Evolutionary conservation across 2,329 filamentous ascomycete species (phyloP), one percentile per base, ranked within the genome.

Genomic region (Penicillium decumbens): DNA sequence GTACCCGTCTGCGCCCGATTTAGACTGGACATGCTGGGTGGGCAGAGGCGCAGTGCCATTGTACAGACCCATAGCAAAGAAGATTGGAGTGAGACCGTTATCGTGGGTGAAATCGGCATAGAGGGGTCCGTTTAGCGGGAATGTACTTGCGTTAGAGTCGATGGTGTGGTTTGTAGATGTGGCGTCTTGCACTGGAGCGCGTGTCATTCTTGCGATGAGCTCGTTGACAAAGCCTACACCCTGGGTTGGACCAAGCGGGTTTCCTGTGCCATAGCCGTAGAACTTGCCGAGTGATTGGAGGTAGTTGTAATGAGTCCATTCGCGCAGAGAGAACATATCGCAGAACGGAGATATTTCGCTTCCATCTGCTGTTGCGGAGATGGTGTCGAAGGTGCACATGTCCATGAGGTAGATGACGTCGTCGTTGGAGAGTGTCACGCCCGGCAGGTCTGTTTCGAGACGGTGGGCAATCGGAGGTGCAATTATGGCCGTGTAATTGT

Each of bases 61-160:
- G 71, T 89, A 95, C 24, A 95, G 72, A 0, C 89, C 88, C 55
- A 96, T 65, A 0, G 89, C 89, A 4, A 82, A 83, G 64, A 87
- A 87, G 6, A 95, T 82, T 6, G 80, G 79, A 27, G 81, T 82
- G 83, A 96, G 89, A 64, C 87, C 84, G 67, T 95, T 95, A 70
- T 96, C 91, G 69, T 96, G 91, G 55, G 84, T 88, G 65, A 96
- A 95, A 69, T 96, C 91, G 0, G 89, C 90, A 63, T 95, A 96
- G 1, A 95, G 72, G 9, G 72, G 72, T 38, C 74, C 70, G 53
- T 79, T 77, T 0, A 95, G 73, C 0, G 91, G 90, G 62, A 95
- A 96, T 0, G 87, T 91, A 6, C 70, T 65, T 0, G 79, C 72
- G 50, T 82, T 76, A 4, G 52, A 72, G 65, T 95, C 88, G 0